phyloP scores from a whole-genome alignment of 495 filamentous ascomycete genomes.

The Aspergillus leporis region DNA sequence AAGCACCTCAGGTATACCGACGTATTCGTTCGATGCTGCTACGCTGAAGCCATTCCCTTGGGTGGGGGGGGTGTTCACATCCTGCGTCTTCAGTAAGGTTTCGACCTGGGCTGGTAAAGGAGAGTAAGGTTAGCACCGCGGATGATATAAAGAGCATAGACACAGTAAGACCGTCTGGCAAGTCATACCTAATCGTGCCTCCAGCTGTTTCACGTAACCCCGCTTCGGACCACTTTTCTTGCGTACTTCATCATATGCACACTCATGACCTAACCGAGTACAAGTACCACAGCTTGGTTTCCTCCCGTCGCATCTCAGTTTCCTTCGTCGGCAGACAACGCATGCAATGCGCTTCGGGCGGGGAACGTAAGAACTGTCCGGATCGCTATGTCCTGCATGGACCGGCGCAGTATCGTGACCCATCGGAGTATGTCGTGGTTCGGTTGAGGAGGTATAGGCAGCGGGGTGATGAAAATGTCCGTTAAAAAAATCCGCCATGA shows the following conservation, averaged over 20 bases:
- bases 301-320: conserved; percentile 74
- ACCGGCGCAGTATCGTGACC: conserved; percentile 32
- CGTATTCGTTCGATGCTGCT: conserved; percentile 25
- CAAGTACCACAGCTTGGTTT: conserved; percentile 92
- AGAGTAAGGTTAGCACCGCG: conserved; percentile 20
- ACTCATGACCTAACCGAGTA: conserved; percentile 82
- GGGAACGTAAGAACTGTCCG: conserved; percentile 64
- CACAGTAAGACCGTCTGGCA: neutral
- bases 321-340: conserved; percentile 90
- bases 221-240: conserved; percentile 98
- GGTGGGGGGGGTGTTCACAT: conserved; percentile 24
- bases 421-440: conserved; percentile 21
- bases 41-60: conserved; percentile 27
- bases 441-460: conserved; percentile 29
- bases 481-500: conserved; percentile 52
- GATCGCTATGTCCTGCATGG: conserved; percentile 37
- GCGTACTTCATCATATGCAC: conserved; percentile 92
- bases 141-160: neutral
- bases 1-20: conserved; percentile 29
- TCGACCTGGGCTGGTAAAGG: conserved; percentile 81
- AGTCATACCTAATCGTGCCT: conserved; percentile 81
- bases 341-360: conserved; percentile 96
- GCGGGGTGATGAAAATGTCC: conserved; percentile 50
- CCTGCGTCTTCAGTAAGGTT: conserved; percentile 74
- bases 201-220: conserved; percentile 96